A percentile compares a stretch with the other conserved stretches of the same genome.
phyloP scores from a whole-genome alignment of 2,329 filamentous ascomycete genomes.

The Chaetomiaceae sp. region DNA sequence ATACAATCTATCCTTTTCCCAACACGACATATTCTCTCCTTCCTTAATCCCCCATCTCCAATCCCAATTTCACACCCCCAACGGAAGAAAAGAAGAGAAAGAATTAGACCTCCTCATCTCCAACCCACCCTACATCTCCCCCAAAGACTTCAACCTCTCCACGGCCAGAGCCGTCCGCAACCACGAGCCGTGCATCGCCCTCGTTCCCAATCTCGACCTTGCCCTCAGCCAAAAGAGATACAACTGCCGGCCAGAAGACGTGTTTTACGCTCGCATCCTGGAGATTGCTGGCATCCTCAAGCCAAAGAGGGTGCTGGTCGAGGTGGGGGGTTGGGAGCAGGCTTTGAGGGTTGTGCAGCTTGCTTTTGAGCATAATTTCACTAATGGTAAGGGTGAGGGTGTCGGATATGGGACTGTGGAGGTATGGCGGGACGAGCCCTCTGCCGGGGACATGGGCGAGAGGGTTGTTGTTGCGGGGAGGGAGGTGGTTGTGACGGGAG shows the following conservation, averaged over 20 bases:
- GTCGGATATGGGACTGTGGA: constrained; percentile 42
- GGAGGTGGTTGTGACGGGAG: constrained; percentile 41
- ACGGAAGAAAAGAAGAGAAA: not conserved
- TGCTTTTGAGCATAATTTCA: not conserved
- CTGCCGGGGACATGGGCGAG: constrained; percentile 26
- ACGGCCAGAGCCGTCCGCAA: constrained; percentile 72
- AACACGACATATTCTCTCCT: constrained; percentile 23
- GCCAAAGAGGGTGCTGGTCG: constrained; percentile 59
- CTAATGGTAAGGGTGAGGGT: constrained; percentile 29
- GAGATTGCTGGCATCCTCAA: constrained; percentile 45
- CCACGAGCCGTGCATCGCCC: constrained; percentile 74
- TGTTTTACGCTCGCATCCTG: constrained; percentile 66
- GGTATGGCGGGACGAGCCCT: constrained; percentile 62
- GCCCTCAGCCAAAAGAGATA: not conserved
- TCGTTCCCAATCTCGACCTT: constrained; percentile 49
- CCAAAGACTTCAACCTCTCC: constrained; percentile 53
- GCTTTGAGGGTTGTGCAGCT: constrained; percentile 57
- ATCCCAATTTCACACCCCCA: not conserved
- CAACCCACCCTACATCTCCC: constrained; percentile 90
- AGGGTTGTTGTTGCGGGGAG: constrained; percentile 19
- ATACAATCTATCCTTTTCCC: constrained; percentile 12
- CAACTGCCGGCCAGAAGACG: constrained; percentile 37
- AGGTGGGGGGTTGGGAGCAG: constrained; percentile 67
- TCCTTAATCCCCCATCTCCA: constrained; percentile 1
- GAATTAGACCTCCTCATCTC: constrained; percentile 65